Evolutionary conservation across 345 rosid genomes (phyloP).

Genomic region (Ceriops zippeliana): DNA sequence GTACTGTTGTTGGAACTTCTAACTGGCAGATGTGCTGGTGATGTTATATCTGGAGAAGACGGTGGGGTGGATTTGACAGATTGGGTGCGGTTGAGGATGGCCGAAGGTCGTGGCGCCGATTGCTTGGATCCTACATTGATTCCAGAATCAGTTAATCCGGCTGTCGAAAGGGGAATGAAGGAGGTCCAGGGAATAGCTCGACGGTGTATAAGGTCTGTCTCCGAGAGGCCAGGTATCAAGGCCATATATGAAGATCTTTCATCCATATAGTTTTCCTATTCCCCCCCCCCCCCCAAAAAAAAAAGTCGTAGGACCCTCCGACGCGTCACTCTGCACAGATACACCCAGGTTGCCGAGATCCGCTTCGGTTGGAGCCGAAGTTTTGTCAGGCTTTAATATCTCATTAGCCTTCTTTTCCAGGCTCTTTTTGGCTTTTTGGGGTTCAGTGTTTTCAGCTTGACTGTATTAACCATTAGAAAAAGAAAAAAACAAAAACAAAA

Average conservation of each 20-base stretch:
- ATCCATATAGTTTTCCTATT: conserved; percentile 46
- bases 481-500: no score
- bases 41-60: conserved; percentile 75
- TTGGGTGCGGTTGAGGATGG: conserved; percentile 66
- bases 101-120: conserved; percentile 64
- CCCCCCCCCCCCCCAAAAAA: no score
- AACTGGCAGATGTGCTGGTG: conserved; percentile 92
- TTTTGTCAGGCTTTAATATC: conserved; percentile 36
- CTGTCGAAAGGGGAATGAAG: conserved; percentile 78
- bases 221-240: conserved; percentile 96
- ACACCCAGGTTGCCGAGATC: not conserved
- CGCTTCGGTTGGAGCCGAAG: conserved; percentile 8
- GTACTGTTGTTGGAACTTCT: conserved; percentile 73
- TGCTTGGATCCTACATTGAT: conserved; percentile 66
- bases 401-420: conserved; percentile 21
- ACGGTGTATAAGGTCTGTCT: conserved; percentile 68
- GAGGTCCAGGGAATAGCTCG: conserved; percentile 88
- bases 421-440: not conserved
- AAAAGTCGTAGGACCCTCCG: no score
- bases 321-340: no score
- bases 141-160: conserved; percentile 50
- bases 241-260: conserved; percentile 96
- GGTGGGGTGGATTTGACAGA: conserved; percentile 78
- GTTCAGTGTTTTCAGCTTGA: conserved; percentile 11
- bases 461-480: conserved; percentile 9